Conservation (phyloP, 202 grass and related monocot species). For the Panicum virgatum region DNA sequence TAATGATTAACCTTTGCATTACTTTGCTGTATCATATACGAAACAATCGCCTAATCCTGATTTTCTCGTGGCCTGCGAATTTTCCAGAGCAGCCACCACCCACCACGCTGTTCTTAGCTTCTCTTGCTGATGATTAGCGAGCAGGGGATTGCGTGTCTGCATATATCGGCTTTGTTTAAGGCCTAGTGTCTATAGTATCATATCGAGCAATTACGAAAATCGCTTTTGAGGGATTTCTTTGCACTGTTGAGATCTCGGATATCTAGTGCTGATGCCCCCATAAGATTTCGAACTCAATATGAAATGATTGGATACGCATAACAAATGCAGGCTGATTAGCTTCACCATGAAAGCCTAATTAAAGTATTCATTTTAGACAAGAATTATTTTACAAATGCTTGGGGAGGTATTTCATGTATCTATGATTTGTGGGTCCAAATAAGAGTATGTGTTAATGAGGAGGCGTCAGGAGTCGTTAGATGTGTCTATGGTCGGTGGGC, state of each 20-base stretch:
- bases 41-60: neutral
- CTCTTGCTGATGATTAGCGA: neutral
- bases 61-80: neutral
- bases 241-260: neutral
- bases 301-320: neutral
- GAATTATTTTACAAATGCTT: too few species aligned
- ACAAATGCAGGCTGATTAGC: neutral
- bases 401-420: too few species aligned
- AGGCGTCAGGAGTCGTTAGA: too few species aligned
- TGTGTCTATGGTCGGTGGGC: too few species aligned
- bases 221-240: neutral
- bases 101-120: neutral
- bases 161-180: neutral
- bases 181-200: neutral
- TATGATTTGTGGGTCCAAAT: too few species aligned
- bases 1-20: neutral
- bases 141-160: neutral
- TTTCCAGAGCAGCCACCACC: neutral
- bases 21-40: neutral
- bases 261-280: neutral
- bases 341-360: neutral
- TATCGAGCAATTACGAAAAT: neutral
- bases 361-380: too few species aligned
- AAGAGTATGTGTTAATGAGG: too few species aligned
- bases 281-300: neutral